A percentile compares a stretch with the other conserved stretches of the same genome.
These are phyloP conservation scores for Pichia sp. DNA, from an alignment of 1,139 yeast species.

Conservation along the genomic window DNA sequence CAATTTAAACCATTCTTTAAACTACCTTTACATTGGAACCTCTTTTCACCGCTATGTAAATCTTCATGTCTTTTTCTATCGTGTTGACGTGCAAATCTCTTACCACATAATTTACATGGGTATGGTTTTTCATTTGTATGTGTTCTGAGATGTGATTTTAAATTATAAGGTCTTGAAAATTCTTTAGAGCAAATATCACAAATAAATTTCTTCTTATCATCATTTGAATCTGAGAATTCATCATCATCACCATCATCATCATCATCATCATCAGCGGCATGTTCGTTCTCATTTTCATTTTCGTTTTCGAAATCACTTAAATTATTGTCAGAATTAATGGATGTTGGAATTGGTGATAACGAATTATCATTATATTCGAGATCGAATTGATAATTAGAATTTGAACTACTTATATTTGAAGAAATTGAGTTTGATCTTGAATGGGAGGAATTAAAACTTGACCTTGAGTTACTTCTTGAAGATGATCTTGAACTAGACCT, in stretches of 20 bases:
- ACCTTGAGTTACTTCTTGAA: not conserved
- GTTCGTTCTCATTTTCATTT: too few species aligned
- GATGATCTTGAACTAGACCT: constrained; percentile 10
- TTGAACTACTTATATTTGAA: not conserved
- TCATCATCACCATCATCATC: constrained; percentile 14
- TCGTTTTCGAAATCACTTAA: not conserved
- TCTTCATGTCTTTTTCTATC: constrained; percentile 93
- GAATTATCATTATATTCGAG: not conserved
- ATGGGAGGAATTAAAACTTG: not conserved
- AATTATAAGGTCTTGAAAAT: constrained; percentile 87
- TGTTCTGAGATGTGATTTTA: constrained; percentile 85
- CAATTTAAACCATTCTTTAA: constrained; percentile 57
- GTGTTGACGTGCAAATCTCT: constrained; percentile 93
- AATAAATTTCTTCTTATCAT: constrained; percentile 46
- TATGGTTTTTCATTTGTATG: constrained; percentile 95
- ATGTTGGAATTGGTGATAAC: constrained; percentile 6
- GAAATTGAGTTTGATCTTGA: not conserved
- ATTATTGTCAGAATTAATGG: not conserved
- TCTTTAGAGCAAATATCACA: constrained; percentile 81
- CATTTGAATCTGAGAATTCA: constrained; percentile 16
- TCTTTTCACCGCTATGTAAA: constrained; percentile 84
- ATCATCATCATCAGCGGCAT: constrained; percentile 8
- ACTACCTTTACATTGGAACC: constrained; percentile 74
- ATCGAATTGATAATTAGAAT: not conserved
- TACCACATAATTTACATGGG: constrained; percentile 78